Conservation (phyloP, 2,329 filamentous ascomycete species). For the Ophiostoma fasciatum region DNA sequence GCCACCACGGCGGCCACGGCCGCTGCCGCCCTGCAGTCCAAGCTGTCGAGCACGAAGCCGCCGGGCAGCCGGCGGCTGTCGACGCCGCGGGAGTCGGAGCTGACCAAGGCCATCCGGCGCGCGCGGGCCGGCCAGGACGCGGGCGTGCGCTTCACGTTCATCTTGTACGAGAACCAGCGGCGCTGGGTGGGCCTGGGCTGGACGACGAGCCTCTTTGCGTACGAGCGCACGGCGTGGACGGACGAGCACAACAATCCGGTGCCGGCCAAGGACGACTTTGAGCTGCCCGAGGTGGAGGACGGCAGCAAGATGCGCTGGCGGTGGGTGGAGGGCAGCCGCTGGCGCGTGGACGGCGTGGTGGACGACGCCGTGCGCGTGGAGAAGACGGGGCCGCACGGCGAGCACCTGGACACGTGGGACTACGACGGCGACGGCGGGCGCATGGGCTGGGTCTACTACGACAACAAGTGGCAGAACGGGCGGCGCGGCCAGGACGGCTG, state of each 20-base stretch:
- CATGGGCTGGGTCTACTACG: slow-evolving; percentile 92
- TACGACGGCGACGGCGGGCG: slow-evolving; percentile 46
- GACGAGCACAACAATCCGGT: slow-evolving; percentile 84
- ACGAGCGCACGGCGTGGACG: slow-evolving; percentile 84
- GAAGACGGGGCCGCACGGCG: slow-evolving; percentile 10
- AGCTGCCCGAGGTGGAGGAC: slow-evolving; percentile 46
- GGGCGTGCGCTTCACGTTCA: slow-evolving; percentile 90
- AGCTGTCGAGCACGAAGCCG: slow-evolving; percentile 14
- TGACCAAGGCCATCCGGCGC: slow-evolving; percentile 28
- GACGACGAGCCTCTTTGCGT: slow-evolving; percentile 81
- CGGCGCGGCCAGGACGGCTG: slow-evolving; percentile 76
- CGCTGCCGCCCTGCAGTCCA: slow-evolving; percentile 9
- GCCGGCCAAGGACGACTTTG: slow-evolving; percentile 55
- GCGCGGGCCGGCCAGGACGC: slow-evolving; percentile 37
- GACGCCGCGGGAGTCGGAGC: slow-evolving; percentile 28
- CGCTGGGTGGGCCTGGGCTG: slow-evolving; percentile 91
- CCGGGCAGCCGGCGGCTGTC: slow-evolving; percentile 17
- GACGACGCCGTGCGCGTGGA: slow-evolving; percentile 28
- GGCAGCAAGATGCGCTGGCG: slow-evolving; percentile 43
- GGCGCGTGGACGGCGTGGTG: slow-evolving; percentile 66
- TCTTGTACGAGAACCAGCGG: slow-evolving; percentile 90
- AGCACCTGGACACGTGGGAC: slow-evolving; percentile 28
- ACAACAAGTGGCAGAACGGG: slow-evolving; percentile 95
- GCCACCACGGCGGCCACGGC: slow-evolving; percentile 10
- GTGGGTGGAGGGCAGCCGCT: slow-evolving; percentile 76